Conservation (phyloP, 1,139 yeast genomes). For the Zygosaccharomyces pseudobailii region DNA sequence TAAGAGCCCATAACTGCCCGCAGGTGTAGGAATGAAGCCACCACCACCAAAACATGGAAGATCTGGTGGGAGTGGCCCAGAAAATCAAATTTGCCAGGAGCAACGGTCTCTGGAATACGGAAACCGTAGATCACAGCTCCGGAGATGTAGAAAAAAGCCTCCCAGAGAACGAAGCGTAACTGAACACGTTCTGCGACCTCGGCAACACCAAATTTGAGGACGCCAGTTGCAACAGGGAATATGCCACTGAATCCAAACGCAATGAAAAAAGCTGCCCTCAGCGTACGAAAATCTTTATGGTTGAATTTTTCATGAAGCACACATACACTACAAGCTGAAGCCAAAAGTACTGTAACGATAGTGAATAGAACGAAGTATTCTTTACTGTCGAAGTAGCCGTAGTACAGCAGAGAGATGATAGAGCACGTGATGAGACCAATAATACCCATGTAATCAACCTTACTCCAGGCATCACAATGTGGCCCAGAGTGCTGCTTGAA, state of each 20-base stretch:
- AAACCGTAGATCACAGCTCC: conserved; percentile 81
- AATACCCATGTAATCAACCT: conserved; percentile 83
- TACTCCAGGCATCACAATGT: conserved; percentile 58
- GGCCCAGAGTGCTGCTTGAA: conserved; percentile 68
- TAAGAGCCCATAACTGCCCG: conserved; percentile 50
- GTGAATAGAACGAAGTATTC: conserved; percentile 43
- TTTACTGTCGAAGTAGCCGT: conserved; percentile 57
- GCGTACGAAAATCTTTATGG: conserved; percentile 62
- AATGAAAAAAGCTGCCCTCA: conserved; percentile 74
- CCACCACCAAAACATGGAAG: conserved; percentile 75
- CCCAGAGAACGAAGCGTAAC: conserved; percentile 55
- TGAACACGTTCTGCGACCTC: conserved; percentile 51
- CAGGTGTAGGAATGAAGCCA: conserved; percentile 78
- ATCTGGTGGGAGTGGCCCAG: conserved; percentile 85
- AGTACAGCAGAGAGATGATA: conserved; percentile 63
- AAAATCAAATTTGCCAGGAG: conserved; percentile 65
- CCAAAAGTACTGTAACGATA: conserved; percentile 49
- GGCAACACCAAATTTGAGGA: conserved; percentile 40
- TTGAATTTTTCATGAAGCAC: conserved; percentile 67
- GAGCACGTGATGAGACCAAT: conserved; percentile 74
- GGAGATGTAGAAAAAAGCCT: conserved; percentile 64
- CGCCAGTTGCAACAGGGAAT: conserved; percentile 62
- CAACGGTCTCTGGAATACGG: conserved; percentile 69
- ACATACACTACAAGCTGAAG: conserved; percentile 55
- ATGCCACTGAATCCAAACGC: conserved; percentile 74